Evolutionary conservation across 2,329 filamentous ascomycete species (phyloP), one percentile per base, ranked within the genome.

Genomic region (Diaporthe citriasiana): DNA sequence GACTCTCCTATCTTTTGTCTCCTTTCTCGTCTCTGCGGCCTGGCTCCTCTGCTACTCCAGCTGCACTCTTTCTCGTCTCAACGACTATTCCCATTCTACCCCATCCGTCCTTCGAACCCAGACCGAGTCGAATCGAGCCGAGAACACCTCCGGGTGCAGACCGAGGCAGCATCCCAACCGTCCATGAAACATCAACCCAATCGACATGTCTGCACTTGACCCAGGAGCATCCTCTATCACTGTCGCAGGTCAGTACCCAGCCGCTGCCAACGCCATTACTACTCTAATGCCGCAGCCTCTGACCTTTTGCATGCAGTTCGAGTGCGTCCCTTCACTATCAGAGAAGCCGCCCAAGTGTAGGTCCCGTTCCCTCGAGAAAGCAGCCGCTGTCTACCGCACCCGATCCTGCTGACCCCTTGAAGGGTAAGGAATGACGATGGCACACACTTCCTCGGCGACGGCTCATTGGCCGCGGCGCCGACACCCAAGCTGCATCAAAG

Each of bases 391-490:
- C 60, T 10, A 25, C 22, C n/a, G 27, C 17, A n/a, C 56, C 30
- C 9, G 57, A 45, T 55, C 27, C 53, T 40, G 73, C 73, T 71
- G 35, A 76, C 35, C 50, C 30, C 35, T 35, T 42, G 17, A 77
- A 91, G 89, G 78, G 88, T 91, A 69, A 90, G 88, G 81, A 89
- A 85, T 79, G 96, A 99, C 79, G 96, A 98, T 83, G 92, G 93
- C 71, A 95, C 94, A 7, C 84, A 98, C 50, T 99, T 99, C 82
- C 90, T 99, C n/a, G 97, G 97, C 75, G 97, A 99, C 82, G 97
- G 97, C 74, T 98, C 96, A 25, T 88, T 99, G 73, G 97, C 97
- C n/a, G 93, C 91, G 59, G 92, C 90, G 19, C 95, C 96, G 0
- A 90, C 94, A 1, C 95, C 95, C 0, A 97, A 96, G 81, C 89